Evolutionary conservation across 176 grass and related monocot species (phyloP).

Genomic region (Elaeis guineensis): DNA sequence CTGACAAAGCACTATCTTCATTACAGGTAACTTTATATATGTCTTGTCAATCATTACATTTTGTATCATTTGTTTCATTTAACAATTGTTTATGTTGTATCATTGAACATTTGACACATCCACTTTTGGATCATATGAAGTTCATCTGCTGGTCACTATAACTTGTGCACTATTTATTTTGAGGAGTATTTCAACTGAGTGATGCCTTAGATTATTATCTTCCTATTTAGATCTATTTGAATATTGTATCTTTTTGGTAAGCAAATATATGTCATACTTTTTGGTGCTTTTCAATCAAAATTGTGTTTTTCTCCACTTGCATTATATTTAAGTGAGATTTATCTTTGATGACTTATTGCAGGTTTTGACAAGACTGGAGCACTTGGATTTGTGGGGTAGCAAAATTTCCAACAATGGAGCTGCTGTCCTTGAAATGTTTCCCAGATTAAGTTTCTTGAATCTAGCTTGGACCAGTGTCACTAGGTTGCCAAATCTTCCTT

Average conservation of each 20-base stretch:
- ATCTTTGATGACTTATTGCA: slow-evolving; percentile 23
- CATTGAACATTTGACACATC: not conserved
- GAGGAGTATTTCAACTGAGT: no score
- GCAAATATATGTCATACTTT: no score
- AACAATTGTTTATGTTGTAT: no score
- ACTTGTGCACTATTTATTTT: not conserved
- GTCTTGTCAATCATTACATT: slow-evolving; percentile 5
- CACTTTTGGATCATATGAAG: not conserved
- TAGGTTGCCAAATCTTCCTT: slow-evolving; percentile 40
- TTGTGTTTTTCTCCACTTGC: no score
- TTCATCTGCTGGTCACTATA: not conserved
- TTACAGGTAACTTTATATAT: slow-evolving; percentile 38
- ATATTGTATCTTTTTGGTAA: no score
- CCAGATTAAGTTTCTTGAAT: slow-evolving; percentile 62
- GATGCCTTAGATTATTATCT: no score
- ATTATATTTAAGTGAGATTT: no score
- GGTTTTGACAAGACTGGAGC: slow-evolving; percentile 64
- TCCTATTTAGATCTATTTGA: no score
- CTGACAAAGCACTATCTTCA: slow-evolving; percentile 43
- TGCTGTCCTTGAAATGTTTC: slow-evolving; percentile 41
- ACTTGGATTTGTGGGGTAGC: slow-evolving; percentile 91
- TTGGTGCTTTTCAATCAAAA: no score
- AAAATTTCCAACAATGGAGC: slow-evolving; percentile 55
- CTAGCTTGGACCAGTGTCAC: slow-evolving; percentile 68
- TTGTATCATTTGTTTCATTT: not conserved